Evolutionary conservation across 345 rosid species (phyloP), one percentile per base, ranked within the genome.

Genomic region (Cardamine chenopodiifolia): DNA sequence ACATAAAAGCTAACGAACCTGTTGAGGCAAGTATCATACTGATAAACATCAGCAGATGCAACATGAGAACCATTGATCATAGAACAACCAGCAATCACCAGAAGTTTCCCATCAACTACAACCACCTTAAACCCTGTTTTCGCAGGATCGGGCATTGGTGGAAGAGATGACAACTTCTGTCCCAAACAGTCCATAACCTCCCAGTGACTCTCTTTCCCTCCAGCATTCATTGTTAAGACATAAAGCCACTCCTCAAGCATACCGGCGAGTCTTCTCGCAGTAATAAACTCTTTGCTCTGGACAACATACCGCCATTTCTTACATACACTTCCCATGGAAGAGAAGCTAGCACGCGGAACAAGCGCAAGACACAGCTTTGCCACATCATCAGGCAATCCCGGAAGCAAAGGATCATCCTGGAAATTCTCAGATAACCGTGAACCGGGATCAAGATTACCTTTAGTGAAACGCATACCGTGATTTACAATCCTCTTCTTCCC

Each of bases 331-430:
- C 93, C 97, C 91, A 92, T 79, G 10, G 92, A 69, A 19, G 91
- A 92, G 78, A 92, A 79, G 72, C 73, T 64, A 9, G 82, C 45
- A 62, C 96, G 92, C 50, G 97, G 97, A 75, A 92, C 89, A 55
- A 90, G 92, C 12, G 99, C 91, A 13, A 95, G 85, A 77, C 97
- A 90, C 23, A 47, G 76, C 81, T 89, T 90, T 2, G 97, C 89
- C 53, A 95, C 96, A 32, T 95, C 99, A 83, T 92, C 97, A 11
- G 97, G 83, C 76, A 95, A 79, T 55, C 99, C 97, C 0, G 97
- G 98, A 40, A 95, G 78, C 72, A 95, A 75, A 32, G 84, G 82
- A 49, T 74, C 68, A 55, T 74, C 85, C 18, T 42, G 44, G 58
- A 78, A 82, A 80, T 59, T 37, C 15, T 72, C 59, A 55, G 79